Conservation (phyloP, 805 yeast species). For the Novakomyces olei region DNA sequence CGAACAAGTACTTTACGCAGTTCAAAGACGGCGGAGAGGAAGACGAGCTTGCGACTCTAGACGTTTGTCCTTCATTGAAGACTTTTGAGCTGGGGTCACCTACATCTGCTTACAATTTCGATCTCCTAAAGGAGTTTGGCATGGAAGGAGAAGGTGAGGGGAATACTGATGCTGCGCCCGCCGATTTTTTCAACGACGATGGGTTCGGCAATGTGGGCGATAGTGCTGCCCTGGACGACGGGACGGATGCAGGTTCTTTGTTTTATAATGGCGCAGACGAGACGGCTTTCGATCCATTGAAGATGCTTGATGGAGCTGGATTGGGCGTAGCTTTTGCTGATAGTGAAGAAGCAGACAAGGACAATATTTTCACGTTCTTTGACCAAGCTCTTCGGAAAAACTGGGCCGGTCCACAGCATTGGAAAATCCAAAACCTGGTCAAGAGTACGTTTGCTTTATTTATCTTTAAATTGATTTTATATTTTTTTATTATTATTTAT, state of each 20-base stretch:
- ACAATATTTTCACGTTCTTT: too few relatives aligned
- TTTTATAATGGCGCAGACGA: too few relatives aligned
- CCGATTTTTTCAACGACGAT: not conserved
- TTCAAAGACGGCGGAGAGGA: too few relatives aligned
- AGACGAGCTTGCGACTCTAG: slow-evolving; percentile 9
- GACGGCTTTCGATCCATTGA: too few relatives aligned
- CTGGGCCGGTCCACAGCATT: slow-evolving; percentile 82
- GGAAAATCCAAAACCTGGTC: slow-evolving; percentile 56
- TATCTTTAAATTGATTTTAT: slow-evolving; percentile 18
- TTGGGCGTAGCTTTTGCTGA: too few relatives aligned
- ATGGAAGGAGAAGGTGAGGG: slow-evolving; percentile 7
- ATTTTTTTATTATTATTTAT: not conserved
- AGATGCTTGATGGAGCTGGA: too few relatives aligned
- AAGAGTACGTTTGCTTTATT: too few relatives aligned
- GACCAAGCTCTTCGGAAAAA: slow-evolving; percentile 45
- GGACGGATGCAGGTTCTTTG: too few relatives aligned
- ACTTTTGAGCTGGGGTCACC: slow-evolving; percentile 17
- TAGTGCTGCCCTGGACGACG: too few relatives aligned
- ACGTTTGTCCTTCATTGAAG: slow-evolving; percentile 49
- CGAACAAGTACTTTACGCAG: too few relatives aligned
- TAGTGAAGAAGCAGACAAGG: too few relatives aligned
- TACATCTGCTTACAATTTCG: not conserved
- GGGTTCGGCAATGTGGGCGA: slow-evolving; percentile 11
- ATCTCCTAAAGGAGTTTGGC: slow-evolving; percentile 1
- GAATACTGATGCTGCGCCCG: not conserved